These are phyloP conservation scores for Penicillium subrubescens DNA, from an alignment of 495 filamentous ascomycete species.

Conservation along the genomic window DNA sequence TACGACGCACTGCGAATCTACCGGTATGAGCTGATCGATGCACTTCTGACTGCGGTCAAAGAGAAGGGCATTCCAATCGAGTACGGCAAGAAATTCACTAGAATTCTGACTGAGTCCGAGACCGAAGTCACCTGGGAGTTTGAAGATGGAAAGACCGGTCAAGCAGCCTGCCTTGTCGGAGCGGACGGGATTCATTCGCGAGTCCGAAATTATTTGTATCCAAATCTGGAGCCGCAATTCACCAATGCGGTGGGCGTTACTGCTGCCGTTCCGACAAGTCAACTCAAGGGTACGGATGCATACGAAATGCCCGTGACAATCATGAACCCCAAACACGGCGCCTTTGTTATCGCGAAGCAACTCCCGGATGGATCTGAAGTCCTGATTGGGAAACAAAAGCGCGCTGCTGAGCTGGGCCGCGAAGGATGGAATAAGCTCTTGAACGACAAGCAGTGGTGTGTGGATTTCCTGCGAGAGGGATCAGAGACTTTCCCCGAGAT, in stretches of 20 bases:
- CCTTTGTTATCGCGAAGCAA: conserved; percentile 52
- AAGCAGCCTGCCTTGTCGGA: conserved; percentile 43
- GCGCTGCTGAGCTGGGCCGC: conserved; percentile 31
- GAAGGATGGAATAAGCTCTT: conserved; percentile 38
- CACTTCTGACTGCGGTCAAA: conserved; percentile 31
- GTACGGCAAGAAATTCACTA: conserved; percentile 44
- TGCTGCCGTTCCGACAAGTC: conserved; percentile 27
- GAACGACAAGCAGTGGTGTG: conserved; percentile 36
- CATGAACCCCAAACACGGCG: conserved; percentile 38
- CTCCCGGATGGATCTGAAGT: conserved; percentile 45
- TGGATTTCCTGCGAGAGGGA: conserved; percentile 34
- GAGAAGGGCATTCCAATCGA: conserved; percentile 41
- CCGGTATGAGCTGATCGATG: conserved; percentile 46
- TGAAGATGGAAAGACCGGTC: conserved; percentile 36
- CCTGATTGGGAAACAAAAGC: conserved; percentile 44
- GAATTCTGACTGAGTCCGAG: conserved; percentile 36
- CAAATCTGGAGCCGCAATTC: conserved; percentile 31
- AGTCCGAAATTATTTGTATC: conserved; percentile 42
- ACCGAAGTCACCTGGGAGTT: conserved; percentile 43
- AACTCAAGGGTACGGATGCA: conserved; percentile 23
- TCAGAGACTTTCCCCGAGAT: conserved; percentile 36
- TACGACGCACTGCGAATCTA: conserved; percentile 52
- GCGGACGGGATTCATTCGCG: conserved; percentile 54
- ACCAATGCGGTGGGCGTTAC: conserved; percentile 32
- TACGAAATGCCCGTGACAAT: conserved; percentile 48